These are phyloP conservation scores for Eutrema salsugineum DNA, from an alignment of 441 rosid species.

Conservation along the genomic window DNA sequence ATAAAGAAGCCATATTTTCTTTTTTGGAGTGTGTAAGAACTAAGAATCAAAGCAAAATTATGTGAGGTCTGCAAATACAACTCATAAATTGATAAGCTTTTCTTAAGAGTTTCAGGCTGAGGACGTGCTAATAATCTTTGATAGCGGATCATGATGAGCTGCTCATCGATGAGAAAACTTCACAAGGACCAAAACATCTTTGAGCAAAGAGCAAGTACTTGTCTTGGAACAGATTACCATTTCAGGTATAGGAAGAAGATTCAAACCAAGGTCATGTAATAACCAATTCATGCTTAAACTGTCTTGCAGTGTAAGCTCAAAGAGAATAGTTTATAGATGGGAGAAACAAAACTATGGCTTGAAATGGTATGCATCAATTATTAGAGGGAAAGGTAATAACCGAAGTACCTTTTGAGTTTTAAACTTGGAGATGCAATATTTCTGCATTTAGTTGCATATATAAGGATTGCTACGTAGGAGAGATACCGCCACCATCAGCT, in stretches of 20 bases:
- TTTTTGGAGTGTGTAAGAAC: neutral
- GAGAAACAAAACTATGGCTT: neutral
- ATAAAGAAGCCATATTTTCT: neutral
- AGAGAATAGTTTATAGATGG: neutral
- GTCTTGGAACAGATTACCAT: neutral
- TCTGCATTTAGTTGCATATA: slow-evolving; percentile 13
- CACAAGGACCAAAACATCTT: neutral
- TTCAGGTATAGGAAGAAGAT: neutral
- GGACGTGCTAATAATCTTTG: neutral
- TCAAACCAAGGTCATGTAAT: neutral
- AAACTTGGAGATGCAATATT: neutral
- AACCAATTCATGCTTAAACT: neutral
- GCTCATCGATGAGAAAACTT: neutral
- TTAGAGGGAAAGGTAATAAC: neutral
- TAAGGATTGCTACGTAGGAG: slow-evolving; percentile 39
- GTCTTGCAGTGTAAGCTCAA: neutral
- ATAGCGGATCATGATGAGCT: neutral
- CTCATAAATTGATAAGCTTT: neutral
- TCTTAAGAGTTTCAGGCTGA: neutral
- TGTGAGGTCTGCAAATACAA: neutral
- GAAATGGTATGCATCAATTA: neutral
- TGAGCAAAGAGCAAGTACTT: neutral
- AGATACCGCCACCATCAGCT: slow-evolving; percentile 38
- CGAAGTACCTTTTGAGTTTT: neutral
- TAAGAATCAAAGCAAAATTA: neutral